A percentile compares a stretch with the other conserved stretches of the same genome.
These are phyloP conservation scores for Suillus ampliporus DNA, from an alignment of 768 basidiomycete species.

Conservation along the genomic window DNA sequence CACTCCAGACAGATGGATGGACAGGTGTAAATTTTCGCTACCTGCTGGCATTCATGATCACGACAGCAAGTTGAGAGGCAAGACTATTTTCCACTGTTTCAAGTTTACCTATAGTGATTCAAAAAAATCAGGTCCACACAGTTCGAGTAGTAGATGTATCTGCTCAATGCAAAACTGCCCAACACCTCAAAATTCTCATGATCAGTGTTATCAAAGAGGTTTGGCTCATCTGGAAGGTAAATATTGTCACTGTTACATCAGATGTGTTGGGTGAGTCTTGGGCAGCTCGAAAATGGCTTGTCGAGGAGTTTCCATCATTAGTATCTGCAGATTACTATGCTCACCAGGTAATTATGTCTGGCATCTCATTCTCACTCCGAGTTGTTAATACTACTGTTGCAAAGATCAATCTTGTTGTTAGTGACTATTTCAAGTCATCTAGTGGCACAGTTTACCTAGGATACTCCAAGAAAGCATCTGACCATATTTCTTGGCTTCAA, in stretches of 20 bases:
- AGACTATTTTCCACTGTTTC: not conserved
- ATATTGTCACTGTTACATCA: slow-evolving; percentile 8
- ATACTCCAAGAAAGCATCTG: slow-evolving; percentile 27
- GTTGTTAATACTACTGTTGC: slow-evolving; percentile 5
- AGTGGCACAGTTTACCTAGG: slow-evolving; percentile 17
- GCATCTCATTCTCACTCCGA: not conserved
- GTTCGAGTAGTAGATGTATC: slow-evolving; percentile 9
- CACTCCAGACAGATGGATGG: slow-evolving; percentile 11
- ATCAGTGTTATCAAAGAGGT: slow-evolving; percentile 9
- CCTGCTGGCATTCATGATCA: slow-evolving; percentile 13
- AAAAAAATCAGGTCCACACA: slow-evolving; percentile 3
- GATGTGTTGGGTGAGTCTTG: slow-evolving; percentile 11
- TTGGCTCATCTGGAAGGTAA: not conserved
- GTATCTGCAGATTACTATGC: slow-evolving; percentile 12
- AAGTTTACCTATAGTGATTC: not conserved
- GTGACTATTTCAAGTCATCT: slow-evolving; percentile 39
- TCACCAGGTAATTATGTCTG: slow-evolving; percentile 1
- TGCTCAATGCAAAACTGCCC: slow-evolving; percentile 9
- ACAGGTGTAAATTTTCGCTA: slow-evolving; percentile 10
- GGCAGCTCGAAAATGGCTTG: slow-evolving; percentile 9
- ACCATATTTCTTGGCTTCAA: slow-evolving; percentile 43
- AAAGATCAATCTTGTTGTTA: slow-evolving; percentile 45
- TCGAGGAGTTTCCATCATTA: slow-evolving; percentile 10
- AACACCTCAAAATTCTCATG: slow-evolving; percentile 4
- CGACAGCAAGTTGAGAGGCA: slow-evolving; percentile 4